phyloP scores from a whole-genome alignment of 345 rosid species.

The Carallia pectinifolia region DNA sequence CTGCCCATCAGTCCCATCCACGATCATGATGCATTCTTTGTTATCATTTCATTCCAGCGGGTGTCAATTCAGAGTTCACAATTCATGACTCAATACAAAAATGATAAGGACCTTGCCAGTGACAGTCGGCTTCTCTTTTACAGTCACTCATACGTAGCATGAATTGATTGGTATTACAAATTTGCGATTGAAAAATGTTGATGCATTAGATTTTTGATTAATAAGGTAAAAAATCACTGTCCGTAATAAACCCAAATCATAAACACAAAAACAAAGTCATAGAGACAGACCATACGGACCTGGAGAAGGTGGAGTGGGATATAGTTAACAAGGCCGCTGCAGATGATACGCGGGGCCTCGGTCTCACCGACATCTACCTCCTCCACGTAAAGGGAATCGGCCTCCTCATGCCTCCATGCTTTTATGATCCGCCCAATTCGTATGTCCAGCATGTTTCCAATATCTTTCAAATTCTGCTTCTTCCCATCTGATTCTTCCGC shows the following conservation, averaged over 20 bases:
- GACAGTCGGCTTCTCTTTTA: no score
- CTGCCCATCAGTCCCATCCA: conserved; percentile 22
- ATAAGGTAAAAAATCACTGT: no score
- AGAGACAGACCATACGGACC: conserved; percentile 26
- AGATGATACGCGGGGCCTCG: conserved; percentile 74
- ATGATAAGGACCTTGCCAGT: no score
- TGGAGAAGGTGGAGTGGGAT: conserved; percentile 61
- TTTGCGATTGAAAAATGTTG: no score
- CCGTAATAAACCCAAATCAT: no score
- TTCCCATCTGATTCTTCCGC: conserved; percentile 9
- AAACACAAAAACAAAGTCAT: no score
- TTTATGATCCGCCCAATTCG: conserved; percentile 77
- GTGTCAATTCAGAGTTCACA: no score
- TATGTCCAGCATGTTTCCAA: conserved; percentile 70
- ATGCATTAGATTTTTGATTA: no score
- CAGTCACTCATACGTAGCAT: no score
- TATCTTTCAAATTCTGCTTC: conserved; percentile 39
- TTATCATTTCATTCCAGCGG: no score
- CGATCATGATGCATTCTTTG: background rate
- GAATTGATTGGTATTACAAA: no score
- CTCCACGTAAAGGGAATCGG: conserved; percentile 87
- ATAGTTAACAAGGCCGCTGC: conserved; percentile 91
- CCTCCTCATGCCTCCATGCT: conserved; percentile 96
- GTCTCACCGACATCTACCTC: conserved; percentile 87
- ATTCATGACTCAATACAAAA: no score